phyloP scores from a whole-genome alignment of 108 stramenopile species.

The Pseudonitzschia delicatissima region DNA sequence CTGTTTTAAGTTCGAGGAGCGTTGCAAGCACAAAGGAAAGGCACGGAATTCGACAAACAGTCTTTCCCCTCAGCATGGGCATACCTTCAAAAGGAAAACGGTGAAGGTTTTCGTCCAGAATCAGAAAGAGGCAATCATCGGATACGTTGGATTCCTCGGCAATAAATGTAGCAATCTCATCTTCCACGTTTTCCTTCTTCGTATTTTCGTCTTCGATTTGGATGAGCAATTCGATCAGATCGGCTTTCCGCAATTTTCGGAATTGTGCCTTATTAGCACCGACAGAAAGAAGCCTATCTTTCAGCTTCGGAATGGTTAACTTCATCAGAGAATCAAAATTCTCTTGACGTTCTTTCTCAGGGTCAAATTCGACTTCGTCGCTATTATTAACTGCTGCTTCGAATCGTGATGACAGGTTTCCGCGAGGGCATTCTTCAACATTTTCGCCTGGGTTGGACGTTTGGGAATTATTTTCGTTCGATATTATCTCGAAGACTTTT shows the following conservation, averaged over 20 bases:
- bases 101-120: slow-evolving; percentile 93
- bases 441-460: background rate
- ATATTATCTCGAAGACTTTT: slow-evolving; percentile 13
- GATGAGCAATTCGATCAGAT: slow-evolving; percentile 52
- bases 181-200: background rate
- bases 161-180: background rate
- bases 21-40: slow-evolving; percentile 72
- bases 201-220: background rate
- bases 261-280: slow-evolving; percentile 25
- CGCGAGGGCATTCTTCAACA: slow-evolving; percentile 25
- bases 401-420: slow-evolving; percentile 66
- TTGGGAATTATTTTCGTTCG: slow-evolving; percentile 5
- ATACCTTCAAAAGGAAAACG: slow-evolving; percentile 93
- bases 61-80: slow-evolving; percentile 57
- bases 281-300: slow-evolving; percentile 35
- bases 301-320: slow-evolving; percentile 61
- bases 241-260: slow-evolving; percentile 48
- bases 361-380: background rate
- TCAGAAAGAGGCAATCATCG: slow-evolving; percentile 54
- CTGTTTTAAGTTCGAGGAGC: slow-evolving; percentile 30
- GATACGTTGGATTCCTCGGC: background rate
- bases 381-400: slow-evolving; percentile 41
- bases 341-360: background rate
- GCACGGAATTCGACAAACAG: slow-evolving; percentile 89
- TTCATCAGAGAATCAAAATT: slow-evolving; percentile 33